A percentile compares a stretch with the other conserved stretches of the same genome.
Conservation (phyloP, 768 basidiomycete species). For the Auriscalpium vulgare region DNA sequence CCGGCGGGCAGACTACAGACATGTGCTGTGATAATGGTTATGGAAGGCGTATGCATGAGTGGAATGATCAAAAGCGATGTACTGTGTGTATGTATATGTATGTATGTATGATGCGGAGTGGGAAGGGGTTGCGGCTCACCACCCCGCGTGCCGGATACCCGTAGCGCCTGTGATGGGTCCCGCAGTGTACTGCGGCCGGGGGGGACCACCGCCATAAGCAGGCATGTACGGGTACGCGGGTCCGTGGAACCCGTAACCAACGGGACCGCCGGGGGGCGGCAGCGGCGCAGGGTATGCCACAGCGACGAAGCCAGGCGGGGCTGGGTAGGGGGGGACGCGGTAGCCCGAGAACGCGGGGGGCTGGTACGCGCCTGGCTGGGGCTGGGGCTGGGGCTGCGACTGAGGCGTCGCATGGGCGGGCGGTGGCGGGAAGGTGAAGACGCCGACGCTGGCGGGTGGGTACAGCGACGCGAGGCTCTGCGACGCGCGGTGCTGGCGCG, state of each 20-base stretch:
- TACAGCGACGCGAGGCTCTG: neutral
- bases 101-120: too few species aligned
- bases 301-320: neutral
- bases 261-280: too few species aligned
- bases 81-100: too few species aligned
- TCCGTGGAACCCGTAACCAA: too few species aligned
- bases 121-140: slow-evolving; percentile 1
- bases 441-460: slow-evolving; percentile 9
- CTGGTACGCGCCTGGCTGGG: neutral
- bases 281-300: neutral
- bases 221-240: neutral
- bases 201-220: slow-evolving; percentile 1
- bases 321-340: neutral
- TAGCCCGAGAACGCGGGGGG: neutral
- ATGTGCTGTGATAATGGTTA: neutral
- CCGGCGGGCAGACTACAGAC: neutral
- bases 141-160: slow-evolving; percentile 11
- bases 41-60: neutral
- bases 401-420: neutral
- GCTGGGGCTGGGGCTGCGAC: neutral
- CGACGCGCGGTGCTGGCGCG: neutral
- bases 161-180: slow-evolving; percentile 10
- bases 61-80: neutral
- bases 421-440: slow-evolving; percentile 15
- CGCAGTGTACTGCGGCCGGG: neutral